Percentiles rank a stretch among this genome's conserved stretches.
These are phyloP conservation scores for Hebeloma cylindrosporum DNA, from an alignment of 768 basidiomycete species.

Conservation along the genomic window DNA sequence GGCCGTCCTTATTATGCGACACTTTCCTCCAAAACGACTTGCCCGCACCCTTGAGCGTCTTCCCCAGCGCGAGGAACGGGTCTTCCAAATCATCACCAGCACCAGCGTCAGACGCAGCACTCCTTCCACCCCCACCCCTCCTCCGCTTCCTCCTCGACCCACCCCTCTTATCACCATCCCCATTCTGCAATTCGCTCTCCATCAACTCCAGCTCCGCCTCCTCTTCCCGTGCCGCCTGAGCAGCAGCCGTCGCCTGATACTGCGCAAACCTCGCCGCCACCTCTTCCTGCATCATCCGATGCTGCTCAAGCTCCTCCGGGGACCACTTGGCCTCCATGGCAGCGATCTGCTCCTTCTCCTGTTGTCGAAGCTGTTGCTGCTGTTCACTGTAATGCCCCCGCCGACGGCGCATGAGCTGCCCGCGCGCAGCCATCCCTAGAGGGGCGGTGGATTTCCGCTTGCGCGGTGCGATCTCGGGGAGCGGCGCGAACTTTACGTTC, in stretches of 20 bases:
- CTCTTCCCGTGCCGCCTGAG: conserved; percentile 33
- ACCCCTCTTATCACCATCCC: conserved; percentile 12
- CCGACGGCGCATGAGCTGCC: conserved; percentile 39
- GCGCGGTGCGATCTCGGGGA: conserved; percentile 52
- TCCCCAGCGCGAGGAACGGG: conserved; percentile 49
- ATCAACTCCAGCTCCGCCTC: conserved; percentile 35
- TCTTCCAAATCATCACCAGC: conserved; percentile 40
- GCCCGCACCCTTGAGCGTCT: conserved; percentile 51
- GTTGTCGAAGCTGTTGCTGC: not conserved
- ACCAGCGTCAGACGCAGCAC: conserved; percentile 9
- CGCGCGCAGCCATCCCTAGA: conserved; percentile 54
- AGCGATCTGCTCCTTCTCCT: conserved; percentile 1
- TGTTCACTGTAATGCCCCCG: conserved; percentile 18
- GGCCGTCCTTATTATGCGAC: conserved; percentile 20
- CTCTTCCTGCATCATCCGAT: conserved; percentile 27
- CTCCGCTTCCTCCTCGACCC: conserved; percentile 25
- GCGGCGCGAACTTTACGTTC: conserved; percentile 58
- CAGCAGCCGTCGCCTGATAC: conserved; percentile 19
- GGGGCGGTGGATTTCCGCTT: conserved; percentile 50
- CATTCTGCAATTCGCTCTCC: conserved; percentile 19
- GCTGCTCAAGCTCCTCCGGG: conserved; percentile 38
- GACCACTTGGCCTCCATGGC: conserved; percentile 35
- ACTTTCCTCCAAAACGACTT: conserved; percentile 51
- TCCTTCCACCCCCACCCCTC: conserved; percentile 18
- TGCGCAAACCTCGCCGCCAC: conserved; percentile 26